A percentile compares a stretch with the other conserved stretches of the same genome.
Evolutionary conservation across 163 green algal species (phyloP).

Genomic region (Chlamydomonas reinhardtii): DNA sequence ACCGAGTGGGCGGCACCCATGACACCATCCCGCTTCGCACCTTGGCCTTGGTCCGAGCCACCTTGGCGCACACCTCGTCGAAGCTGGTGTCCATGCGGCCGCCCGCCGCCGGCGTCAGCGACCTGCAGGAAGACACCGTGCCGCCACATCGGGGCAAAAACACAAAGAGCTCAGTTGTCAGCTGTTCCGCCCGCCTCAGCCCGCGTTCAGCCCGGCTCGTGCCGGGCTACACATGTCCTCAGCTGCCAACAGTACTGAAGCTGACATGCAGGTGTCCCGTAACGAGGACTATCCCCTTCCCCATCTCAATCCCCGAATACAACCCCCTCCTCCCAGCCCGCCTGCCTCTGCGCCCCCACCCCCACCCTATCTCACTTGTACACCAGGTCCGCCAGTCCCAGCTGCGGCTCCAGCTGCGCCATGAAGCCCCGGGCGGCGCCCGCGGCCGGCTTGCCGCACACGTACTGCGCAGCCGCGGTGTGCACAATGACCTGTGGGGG

Average conservation of each 20-base stretch:
- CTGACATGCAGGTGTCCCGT: no score
- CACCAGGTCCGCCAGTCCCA: conserved; percentile 22
- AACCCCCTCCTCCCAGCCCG: background rate
- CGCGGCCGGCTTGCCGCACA: conserved; percentile 62
- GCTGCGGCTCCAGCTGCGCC: conserved; percentile 45
- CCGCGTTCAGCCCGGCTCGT: no score
- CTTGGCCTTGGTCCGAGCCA: conserved; percentile 27
- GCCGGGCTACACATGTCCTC: no score
- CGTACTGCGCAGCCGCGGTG: conserved; percentile 68
- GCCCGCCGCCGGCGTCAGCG: background rate
- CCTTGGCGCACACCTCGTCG: conserved; percentile 15
- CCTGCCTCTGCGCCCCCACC: background rate
- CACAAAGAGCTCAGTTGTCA: no score
- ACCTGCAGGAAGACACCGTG: no score
- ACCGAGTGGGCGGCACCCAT: no score
- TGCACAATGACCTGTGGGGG: conserved; percentile 57
- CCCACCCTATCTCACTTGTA: background rate
- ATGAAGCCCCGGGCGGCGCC: background rate
- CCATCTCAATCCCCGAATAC: no score
- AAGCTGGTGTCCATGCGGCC: background rate
- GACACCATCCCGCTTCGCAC: no score
- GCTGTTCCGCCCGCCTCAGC: no score
- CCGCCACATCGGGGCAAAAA: no score
- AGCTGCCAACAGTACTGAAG: no score
- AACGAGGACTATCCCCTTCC: no score